These are phyloP conservation scores for Aspergillus latus DNA, from an alignment of 2,329 filamentous ascomycete genomes.

Conservation along the genomic window DNA sequence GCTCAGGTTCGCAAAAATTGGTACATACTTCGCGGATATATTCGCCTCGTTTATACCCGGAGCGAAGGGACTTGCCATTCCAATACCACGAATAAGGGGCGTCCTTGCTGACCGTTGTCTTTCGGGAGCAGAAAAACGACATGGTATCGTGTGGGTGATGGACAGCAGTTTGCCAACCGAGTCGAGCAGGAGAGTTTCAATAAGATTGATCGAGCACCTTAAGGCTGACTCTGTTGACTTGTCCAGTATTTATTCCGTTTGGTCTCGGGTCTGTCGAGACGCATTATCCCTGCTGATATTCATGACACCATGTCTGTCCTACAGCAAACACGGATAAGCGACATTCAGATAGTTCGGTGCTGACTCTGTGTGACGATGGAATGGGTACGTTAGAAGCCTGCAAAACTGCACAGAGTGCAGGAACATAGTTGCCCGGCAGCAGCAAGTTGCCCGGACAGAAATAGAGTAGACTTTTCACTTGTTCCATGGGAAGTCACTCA, in stretches of 20 bases:
- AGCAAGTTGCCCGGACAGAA: neutral
- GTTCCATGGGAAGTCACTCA: too few relatives aligned
- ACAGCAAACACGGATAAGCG: neutral
- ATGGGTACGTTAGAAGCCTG: neutral
- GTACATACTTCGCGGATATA: conserved; percentile 17
- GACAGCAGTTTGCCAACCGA: neutral
- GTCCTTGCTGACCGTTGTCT: neutral
- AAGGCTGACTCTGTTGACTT: neutral
- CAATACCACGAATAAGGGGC: conserved; percentile 28
- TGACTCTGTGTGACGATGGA: conserved; percentile 1
- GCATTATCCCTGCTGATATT: neutral
- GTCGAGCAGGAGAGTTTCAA: neutral
- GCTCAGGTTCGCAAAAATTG: neutral
- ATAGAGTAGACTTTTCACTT: neutral
- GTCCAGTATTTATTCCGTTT: conserved; percentile 7
- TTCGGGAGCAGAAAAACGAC: conserved; percentile 6
- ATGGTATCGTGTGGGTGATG: neutral
- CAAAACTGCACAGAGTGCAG: neutral
- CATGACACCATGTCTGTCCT: conserved; percentile 1
- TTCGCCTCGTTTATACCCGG: conserved; percentile 17
- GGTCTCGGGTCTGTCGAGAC: neutral
- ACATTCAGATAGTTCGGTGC: conserved; percentile 9
- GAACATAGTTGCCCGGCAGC: neutral
- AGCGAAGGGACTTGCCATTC: conserved; percentile 24
- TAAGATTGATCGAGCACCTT: neutral